Evolutionary conservation across 2,329 filamentous ascomycete genomes (phyloP).

Genomic region (Nannizziopsis barbatae): DNA sequence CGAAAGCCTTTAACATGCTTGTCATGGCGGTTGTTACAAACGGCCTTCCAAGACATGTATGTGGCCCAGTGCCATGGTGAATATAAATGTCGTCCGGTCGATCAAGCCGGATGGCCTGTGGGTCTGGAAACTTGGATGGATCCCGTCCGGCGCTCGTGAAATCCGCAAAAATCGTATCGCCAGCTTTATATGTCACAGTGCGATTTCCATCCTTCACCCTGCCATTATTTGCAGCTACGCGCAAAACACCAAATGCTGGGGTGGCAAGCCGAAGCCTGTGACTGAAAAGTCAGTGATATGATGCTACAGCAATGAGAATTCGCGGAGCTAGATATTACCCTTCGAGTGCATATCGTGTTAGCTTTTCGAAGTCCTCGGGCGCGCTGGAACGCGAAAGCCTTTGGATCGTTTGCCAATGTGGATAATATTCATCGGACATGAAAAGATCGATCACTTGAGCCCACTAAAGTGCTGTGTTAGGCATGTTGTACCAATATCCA

Average conservation of each 20-base stretch:
- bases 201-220: conserved; percentile 28
- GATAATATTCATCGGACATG: conserved; percentile 38
- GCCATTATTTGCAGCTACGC: conserved; percentile 25
- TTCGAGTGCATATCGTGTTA: conserved; percentile 53
- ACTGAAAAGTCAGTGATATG: conserved; percentile 32
- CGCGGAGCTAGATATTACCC: conserved; percentile 31
- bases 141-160: conserved; percentile 32
- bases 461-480: conserved; percentile 1
- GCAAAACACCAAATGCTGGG: conserved; percentile 24
- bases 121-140: conserved; percentile 27
- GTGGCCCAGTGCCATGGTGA: conserved; percentile 38
- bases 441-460: conserved; percentile 47
- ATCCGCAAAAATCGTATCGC: conserved; percentile 28
- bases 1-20: conserved; percentile 35
- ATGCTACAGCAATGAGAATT: conserved; percentile 32
- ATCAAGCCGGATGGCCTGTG: conserved; percentile 34
- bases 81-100: conserved; percentile 34
- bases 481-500: background rate
- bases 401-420: conserved; percentile 40
- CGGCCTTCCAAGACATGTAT: conserved; percentile 37
- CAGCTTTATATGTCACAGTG: conserved; percentile 26
- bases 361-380: conserved; percentile 23
- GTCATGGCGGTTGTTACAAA: conserved; percentile 32
- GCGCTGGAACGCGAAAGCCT: conserved; percentile 37
- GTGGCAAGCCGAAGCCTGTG: conserved; percentile 23